Base-by-base conservation (phyloP, 495 filamentous ascomycete species). In the Aeminium ludgeri region DNA sequence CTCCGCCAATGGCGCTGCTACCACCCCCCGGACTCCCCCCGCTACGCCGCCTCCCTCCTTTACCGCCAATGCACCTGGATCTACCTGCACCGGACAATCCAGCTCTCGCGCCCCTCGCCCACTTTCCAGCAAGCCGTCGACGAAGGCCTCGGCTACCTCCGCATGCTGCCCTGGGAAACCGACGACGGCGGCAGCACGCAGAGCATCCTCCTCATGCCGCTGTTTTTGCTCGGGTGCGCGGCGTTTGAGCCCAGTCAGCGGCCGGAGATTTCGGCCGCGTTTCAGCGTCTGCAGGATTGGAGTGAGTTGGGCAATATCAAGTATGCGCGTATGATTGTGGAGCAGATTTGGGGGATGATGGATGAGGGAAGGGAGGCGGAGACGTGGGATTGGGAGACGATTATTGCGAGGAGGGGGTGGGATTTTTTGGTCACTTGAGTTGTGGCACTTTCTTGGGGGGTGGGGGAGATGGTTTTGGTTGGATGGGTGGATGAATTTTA, bases 41-140 rank as follows among this genome's bases (percentile, higher is more conserved):
- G 86, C 30, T 80, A 76, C 54, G 70, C 68, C n/a, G 73, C 84
- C 20, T 78, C 76, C 0, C 72, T 85, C 43, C 69, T 94, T 4
- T 93, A 94, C 57, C 74, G 84, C 33, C 85, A 92, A 55, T 84
- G 80, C 50, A 82, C 85, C 44, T 92, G 83, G 83, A 74, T 92
- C 4, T 93, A 94, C 53, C 67, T 94, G 0, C 80, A 80, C 55
- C 74, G 86, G 20, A 92, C 86, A 1, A 80, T 89, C 48, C 75
- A 79, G 43, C 80, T 80, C 1, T 85, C 80, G 2, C 66, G 68
- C 16, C 68, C 72, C 11, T 73, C 78, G 50, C 65, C 71, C 0
- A 39, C 37, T 28, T 45, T 45, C 38, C 76, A 78, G 50, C 56
- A 70, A 30, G 83, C 84, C 1, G 82, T 94, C 20, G 74, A 94